A percentile compares a stretch with the other conserved stretches of the same genome.
Evolutionary conservation across 2,329 filamentous ascomycete genomes (phyloP).

Genomic region (Trichoderma sp.): DNA sequence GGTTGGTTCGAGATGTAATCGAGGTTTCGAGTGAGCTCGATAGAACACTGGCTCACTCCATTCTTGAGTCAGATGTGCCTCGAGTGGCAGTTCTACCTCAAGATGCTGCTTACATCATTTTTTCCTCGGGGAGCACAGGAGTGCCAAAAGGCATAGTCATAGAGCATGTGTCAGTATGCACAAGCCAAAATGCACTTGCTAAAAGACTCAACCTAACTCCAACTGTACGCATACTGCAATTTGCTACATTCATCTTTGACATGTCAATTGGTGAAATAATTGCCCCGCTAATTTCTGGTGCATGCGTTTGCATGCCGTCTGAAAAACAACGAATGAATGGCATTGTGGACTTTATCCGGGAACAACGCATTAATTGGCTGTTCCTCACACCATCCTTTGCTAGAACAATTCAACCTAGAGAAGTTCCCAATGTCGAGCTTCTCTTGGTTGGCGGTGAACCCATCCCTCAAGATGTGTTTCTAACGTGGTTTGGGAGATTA

Average conservation of each 20-base stretch:
- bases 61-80: fast-evolving
- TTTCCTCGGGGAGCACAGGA: conserved; percentile 26
- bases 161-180: conserved; percentile 28
- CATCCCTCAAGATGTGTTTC: neutral
- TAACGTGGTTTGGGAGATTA: conserved; percentile 18
- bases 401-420: neutral
- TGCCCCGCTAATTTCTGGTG: neutral
- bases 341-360: neutral
- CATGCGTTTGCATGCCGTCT: neutral
- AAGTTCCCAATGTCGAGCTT: conserved; percentile 10
- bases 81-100: neutral
- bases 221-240: neutral
- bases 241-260: neutral
- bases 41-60: neutral
- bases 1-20: neutral
- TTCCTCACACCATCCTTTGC: neutral
- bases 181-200: conserved; percentile 7
- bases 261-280: neutral
- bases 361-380: neutral
- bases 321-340: neutral
- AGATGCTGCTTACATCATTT: conserved; percentile 32
- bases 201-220: neutral
- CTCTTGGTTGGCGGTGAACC: conserved; percentile 28
- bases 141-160: conserved; percentile 34
- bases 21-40: neutral